phyloP scores from a whole-genome alignment of 371 early-diverging fungal genomes.

The Mucor indicus region DNA sequence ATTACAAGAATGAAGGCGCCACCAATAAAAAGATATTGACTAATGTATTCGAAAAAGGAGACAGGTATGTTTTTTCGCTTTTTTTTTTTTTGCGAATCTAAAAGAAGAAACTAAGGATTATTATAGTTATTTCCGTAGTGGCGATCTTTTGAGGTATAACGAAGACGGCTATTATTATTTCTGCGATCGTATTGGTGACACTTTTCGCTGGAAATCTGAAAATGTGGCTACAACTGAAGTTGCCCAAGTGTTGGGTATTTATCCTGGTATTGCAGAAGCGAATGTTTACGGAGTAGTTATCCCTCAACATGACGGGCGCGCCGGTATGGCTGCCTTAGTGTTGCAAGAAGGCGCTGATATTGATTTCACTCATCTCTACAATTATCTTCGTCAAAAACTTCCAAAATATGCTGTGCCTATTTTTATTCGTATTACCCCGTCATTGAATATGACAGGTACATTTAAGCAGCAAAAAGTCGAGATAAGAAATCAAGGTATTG shows the following conservation, averaged over 20 bases:
- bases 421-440: conserved; percentile 48
- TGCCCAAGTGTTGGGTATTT: conserved; percentile 51
- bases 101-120: too few species aligned
- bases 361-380: conserved; percentile 26
- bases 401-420: conserved; percentile 65
- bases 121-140: conserved; percentile 60
- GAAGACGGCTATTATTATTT: conserved; percentile 64
- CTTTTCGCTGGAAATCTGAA: conserved; percentile 73
- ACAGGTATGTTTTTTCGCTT: conserved; percentile 7
- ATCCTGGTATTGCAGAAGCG: conserved; percentile 57
- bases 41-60: conserved; percentile 30
- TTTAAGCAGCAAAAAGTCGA: conserved; percentile 56
- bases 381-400: conserved; percentile 37
- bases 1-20: conserved; percentile 41
- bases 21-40: conserved; percentile 47
- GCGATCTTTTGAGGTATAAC: conserved; percentile 61
- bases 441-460: conserved; percentile 52
- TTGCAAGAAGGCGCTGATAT: conserved; percentile 16
- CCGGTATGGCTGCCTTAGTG: conserved; percentile 72
- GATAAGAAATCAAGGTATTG: conserved; percentile 47
- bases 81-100: background rate
- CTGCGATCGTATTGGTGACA: conserved; percentile 73
- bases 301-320: conserved; percentile 59
- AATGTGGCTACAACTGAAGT: conserved; percentile 71
- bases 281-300: conserved; percentile 60